Conservation (phyloP, 371 early-diverging fungal genomes). For the Circinella umbellata region DNA sequence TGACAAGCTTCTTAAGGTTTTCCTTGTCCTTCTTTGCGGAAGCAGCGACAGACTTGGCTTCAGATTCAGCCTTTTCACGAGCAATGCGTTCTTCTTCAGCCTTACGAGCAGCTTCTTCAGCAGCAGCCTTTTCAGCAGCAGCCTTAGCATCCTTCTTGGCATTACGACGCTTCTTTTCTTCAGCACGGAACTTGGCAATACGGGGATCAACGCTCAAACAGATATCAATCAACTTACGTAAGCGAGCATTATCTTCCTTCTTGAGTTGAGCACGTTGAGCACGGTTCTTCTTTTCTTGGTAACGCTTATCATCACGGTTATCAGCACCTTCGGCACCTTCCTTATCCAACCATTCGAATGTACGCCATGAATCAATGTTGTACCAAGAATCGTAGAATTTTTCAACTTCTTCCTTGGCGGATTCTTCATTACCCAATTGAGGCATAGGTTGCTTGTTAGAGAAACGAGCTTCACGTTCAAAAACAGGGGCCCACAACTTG, state of each 20-base stretch:
- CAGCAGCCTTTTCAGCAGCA: conserved; percentile 72
- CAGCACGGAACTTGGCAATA: conserved; percentile 87
- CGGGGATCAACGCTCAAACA: conserved; percentile 90
- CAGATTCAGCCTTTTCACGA: conserved; percentile 61
- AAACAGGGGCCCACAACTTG: conserved; percentile 84
- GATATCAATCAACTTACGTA: conserved; percentile 85
- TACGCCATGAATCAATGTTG: conserved; percentile 96
- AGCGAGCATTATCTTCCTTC: conserved; percentile 96
- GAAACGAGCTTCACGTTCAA: conserved; percentile 93
- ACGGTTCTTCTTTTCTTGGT: conserved; percentile 94
- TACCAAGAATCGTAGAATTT: conserved; percentile 97
- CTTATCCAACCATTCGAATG: conserved; percentile 97
- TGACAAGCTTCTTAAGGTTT: conserved; percentile 77
- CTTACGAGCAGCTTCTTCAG: conserved; percentile 65
- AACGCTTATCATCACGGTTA: conserved; percentile 96
- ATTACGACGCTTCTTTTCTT: conserved; percentile 86
- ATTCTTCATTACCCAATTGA: conserved; percentile 81
- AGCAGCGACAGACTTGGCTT: conserved; percentile 66
- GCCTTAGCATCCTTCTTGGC: conserved; percentile 91
- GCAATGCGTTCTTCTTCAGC: conserved; percentile 54
- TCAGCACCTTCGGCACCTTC: conserved; percentile 91
- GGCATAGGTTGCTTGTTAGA: conserved; percentile 85
- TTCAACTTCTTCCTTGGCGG: conserved; percentile 86
- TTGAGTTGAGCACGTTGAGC: conserved; percentile 90
- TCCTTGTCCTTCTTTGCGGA: conserved; percentile 77